Evolutionary conservation across 2,329 filamentous ascomycete genomes (phyloP).

Genomic region (Lojkania enalia): DNA sequence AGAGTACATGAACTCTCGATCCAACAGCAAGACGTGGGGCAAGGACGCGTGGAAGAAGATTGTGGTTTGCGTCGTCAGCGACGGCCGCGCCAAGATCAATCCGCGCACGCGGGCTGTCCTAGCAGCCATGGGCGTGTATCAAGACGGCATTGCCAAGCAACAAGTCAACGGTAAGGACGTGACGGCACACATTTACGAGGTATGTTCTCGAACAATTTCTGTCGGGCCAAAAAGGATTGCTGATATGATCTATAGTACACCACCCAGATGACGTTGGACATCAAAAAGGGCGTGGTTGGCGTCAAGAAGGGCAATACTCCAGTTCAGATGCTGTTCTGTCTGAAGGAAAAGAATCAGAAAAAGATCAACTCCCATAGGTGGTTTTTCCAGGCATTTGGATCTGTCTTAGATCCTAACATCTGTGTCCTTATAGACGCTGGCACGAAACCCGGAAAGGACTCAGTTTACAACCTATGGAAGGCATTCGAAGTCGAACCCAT

Average conservation of each 20-base stretch:
- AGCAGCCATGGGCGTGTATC: constrained; percentile 93
- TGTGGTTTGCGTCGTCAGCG: constrained; percentile 95
- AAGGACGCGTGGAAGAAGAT: constrained; percentile 99
- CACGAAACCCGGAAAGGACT: constrained; percentile 90
- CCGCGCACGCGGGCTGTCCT: constrained; percentile 84
- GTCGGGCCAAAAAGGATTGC: neutral
- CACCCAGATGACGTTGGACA: constrained; percentile 79
- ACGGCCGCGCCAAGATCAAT: constrained; percentile 97
- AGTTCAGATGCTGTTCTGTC: constrained; percentile 94
- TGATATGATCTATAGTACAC: constrained; percentile 60
- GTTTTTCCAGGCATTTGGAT: constrained; percentile 98
- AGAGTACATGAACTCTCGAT: constrained; percentile 94
- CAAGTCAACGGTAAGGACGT: constrained; percentile 96
- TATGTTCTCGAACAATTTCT: constrained; percentile 19
- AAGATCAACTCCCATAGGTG: constrained; percentile 99
- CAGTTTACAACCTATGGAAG: constrained; percentile 98
- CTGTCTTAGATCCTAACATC: constrained; percentile 90
- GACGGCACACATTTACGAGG: constrained; percentile 91
- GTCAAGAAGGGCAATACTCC: constrained; percentile 83
- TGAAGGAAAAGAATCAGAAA: constrained; percentile 99
- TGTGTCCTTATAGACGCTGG: constrained; percentile 95
- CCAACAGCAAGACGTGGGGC: constrained; percentile 95
- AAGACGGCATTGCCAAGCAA: constrained; percentile 98
- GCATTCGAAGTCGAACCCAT: constrained; percentile 97
- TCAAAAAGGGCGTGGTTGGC: constrained; percentile 87